Evolutionary conservation across 495 filamentous ascomycete species (phyloP), one percentile per base, ranked within the genome.

Genomic region (Tuber calosporum): DNA sequence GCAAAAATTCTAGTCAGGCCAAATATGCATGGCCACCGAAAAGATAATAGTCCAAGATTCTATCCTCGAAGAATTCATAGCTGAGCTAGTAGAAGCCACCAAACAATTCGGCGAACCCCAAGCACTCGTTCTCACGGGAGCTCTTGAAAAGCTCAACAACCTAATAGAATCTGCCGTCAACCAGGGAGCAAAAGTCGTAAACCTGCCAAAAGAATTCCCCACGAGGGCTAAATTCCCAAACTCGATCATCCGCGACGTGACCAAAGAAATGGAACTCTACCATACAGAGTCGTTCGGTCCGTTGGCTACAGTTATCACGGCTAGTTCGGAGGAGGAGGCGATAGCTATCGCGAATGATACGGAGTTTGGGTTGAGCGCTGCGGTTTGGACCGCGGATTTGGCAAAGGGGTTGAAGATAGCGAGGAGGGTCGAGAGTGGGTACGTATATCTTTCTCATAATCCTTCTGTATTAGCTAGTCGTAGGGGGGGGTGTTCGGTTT

Each of bases 11-110:
- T 75, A 88, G 83, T 84, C 87, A 36, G 94, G 94, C 1, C 94
- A 97, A 85, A 88, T 96, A 69, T 97, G 94, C 85, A 95, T 97
- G 94, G 87, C 89, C 3, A 96, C 93, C 0, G 94, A 97, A 84
- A 88, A 91, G 38, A 92, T 97, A 80, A 83, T 97, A 34, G 91
- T 97, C 36, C 91, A 96, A 80, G 87, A 87, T 48, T 85, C 86
- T 22, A 82, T 97, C 70, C 87, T 87, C 38, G 85, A 86, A 17
- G 81, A 87, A 67, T 97, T 96, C 82, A 86, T 88, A 69, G 82
- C 84, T 69, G 86, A 88, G 75, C 82, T 94, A 15, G 85, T 88
- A 70, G 85, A 86, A 22, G 82, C 88, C 34, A 83, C 84, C 9
- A 74, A 84, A 4, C 84, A 86, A 22, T 89, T 87, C 69, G 81